Evolutionary conservation across 2,329 filamentous ascomycete genomes (phyloP).

Genomic region (Huntiella savannae): DNA sequence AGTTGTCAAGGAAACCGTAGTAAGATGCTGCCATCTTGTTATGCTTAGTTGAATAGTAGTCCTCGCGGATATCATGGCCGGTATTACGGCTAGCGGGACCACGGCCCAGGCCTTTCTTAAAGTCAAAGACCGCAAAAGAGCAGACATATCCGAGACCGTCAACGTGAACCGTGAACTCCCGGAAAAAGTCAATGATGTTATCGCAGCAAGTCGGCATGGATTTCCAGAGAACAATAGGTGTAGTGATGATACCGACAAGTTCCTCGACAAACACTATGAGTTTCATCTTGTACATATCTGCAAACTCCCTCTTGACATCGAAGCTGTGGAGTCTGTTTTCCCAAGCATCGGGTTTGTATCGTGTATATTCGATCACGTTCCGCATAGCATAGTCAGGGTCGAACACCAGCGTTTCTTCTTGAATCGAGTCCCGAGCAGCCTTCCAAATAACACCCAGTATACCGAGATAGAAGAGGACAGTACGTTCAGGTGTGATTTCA

Average conservation of each 20-base stretch:
- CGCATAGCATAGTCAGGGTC: slow-evolving; percentile 79
- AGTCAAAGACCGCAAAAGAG: slow-evolving; percentile 93
- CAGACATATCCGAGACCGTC: slow-evolving; percentile 92
- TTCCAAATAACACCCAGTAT: slow-evolving; percentile 71
- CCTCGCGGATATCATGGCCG: slow-evolving; percentile 52
- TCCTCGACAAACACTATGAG: slow-evolving; percentile 84
- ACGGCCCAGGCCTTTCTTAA: slow-evolving; percentile 55
- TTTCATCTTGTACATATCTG: slow-evolving; percentile 78
- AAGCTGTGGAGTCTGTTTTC: slow-evolving; percentile 76
- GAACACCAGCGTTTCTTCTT: slow-evolving; percentile 75
- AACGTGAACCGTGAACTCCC: slow-evolving; percentile 92
- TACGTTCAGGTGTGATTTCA: slow-evolving; percentile 74
- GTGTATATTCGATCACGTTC: slow-evolving; percentile 81
- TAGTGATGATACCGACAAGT: slow-evolving; percentile 77
- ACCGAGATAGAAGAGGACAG: slow-evolving; percentile 77
- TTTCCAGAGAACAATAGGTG: slow-evolving; percentile 72
- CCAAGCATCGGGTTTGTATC: slow-evolving; percentile 83
- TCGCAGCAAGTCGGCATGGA: slow-evolving; percentile 78
- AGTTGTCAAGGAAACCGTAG: slow-evolving; percentile 87
- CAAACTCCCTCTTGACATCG: slow-evolving; percentile 81
- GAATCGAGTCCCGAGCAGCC: slow-evolving; percentile 61
- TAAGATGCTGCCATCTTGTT: slow-evolving; percentile 98
- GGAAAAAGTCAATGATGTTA: slow-evolving; percentile 90
- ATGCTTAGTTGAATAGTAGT: slow-evolving; percentile 89
- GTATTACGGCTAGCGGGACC: slow-evolving; percentile 16